Conservation (phyloP, 495 filamentous ascomycete species). For the Penicillium alfredii region DNA sequence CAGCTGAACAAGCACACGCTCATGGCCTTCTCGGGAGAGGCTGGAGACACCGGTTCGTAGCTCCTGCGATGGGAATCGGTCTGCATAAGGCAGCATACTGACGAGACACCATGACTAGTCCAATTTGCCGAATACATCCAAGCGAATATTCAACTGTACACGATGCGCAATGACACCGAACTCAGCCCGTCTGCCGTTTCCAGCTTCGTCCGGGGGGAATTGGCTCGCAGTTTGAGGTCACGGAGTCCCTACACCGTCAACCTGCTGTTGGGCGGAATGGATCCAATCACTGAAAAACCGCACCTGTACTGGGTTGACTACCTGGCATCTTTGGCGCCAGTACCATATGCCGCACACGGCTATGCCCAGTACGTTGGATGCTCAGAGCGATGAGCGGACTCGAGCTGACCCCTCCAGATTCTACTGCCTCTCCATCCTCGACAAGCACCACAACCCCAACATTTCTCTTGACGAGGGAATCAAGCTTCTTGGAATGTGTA, state of each 20-base stretch:
- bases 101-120: slow-evolving; percentile 47
- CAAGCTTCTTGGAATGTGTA: slow-evolving; percentile 87
- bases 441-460: slow-evolving; percentile 96
- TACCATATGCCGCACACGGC: slow-evolving; percentile 95
- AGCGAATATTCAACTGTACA: slow-evolving; percentile 96
- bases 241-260: slow-evolving; percentile 94
- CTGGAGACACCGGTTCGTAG: slow-evolving; percentile 82
- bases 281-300: slow-evolving; percentile 80
- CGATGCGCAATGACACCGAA: slow-evolving; percentile 93
- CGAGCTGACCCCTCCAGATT: slow-evolving; percentile 53
- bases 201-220: slow-evolving; percentile 85
- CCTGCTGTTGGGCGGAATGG: slow-evolving; percentile 85
- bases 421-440: slow-evolving; percentile 91
- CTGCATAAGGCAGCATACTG: slow-evolving; percentile 2
- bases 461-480: slow-evolving; percentile 81
- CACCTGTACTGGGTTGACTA: slow-evolving; percentile 97
- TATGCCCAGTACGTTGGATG: slow-evolving; percentile 79
- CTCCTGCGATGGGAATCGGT: background rate
- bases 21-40: slow-evolving; percentile 95
- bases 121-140: slow-evolving; percentile 99
- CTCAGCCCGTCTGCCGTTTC: slow-evolving; percentile 82
- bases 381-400: no score
- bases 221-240: slow-evolving; percentile 82
- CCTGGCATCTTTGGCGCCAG: slow-evolving; percentile 74
- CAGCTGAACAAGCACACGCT: slow-evolving; percentile 84